A percentile compares a stretch with the other conserved stretches of the same genome.
Evolutionary conservation across 1,284 basidiomycete genomes (phyloP).

Genomic region (Schizophyllum amplum): DNA sequence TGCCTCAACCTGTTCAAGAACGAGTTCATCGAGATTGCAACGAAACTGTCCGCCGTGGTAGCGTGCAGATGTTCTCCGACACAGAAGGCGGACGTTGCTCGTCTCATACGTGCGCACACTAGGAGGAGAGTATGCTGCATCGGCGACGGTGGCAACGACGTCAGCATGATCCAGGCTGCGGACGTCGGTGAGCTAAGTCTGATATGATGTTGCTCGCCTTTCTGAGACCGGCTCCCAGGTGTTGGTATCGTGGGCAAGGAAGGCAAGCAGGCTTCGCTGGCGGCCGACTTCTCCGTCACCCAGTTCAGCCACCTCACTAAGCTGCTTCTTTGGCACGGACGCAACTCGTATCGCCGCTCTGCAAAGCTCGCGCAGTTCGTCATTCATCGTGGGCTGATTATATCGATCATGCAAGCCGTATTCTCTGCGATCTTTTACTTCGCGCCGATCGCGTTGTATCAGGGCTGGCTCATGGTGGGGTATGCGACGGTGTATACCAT

Average conservation of each 20-base stretch:
- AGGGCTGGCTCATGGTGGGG: constrained; percentile 97
- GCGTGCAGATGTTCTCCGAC: constrained; percentile 98
- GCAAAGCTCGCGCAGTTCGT: constrained; percentile 98
- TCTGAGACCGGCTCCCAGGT: constrained; percentile 42
- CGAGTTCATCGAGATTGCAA: constrained; percentile 94
- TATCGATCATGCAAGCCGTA: constrained; percentile 95
- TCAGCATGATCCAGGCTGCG: constrained; percentile 94
- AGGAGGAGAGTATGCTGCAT: constrained; percentile 97
- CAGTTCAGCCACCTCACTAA: constrained; percentile 96
- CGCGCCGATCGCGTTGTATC: constrained; percentile 96
- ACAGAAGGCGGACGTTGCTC: constrained; percentile 96
- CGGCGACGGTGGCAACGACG: constrained; percentile 92
- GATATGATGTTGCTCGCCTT: no score
- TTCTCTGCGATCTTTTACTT: constrained; percentile 99
- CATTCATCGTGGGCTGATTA: constrained; percentile 96
- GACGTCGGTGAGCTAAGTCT: constrained; percentile 68
- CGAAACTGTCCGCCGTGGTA: constrained; percentile 93
- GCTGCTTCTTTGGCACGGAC: constrained; percentile 92
- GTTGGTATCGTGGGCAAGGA: constrained; percentile 99
- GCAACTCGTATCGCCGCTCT: constrained; percentile 96
- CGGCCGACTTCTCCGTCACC: constrained; percentile 95
- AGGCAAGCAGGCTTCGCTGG: constrained; percentile 95
- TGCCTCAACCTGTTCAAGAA: constrained; percentile 85
- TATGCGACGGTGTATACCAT: constrained; percentile 98
- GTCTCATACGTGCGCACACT: constrained; percentile 84